Conservation (phyloP, 768 basidiomycete species). For the Hemileccinum rubropunctum region DNA sequence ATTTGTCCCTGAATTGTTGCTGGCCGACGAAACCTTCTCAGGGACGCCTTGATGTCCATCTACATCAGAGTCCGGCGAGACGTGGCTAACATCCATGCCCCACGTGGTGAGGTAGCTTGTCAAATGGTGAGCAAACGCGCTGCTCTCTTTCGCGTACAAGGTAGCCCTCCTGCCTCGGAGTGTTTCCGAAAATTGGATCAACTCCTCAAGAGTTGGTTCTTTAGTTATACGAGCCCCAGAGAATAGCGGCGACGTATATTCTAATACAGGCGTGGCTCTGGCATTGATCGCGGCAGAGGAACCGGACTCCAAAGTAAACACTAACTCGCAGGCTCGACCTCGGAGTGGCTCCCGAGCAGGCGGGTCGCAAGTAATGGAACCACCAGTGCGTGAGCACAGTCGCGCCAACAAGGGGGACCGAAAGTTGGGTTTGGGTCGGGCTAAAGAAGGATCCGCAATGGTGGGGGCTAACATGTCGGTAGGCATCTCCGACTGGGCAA, state of each 20-base stretch:
- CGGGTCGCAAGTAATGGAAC: constrained; percentile 37
- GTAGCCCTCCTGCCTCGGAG: constrained; percentile 81
- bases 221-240: constrained; percentile 49
- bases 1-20: constrained; percentile 2
- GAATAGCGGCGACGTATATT: constrained; percentile 48
- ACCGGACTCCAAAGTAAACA: constrained; percentile 62
- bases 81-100: constrained; percentile 92
- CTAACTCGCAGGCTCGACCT: constrained; percentile 65
- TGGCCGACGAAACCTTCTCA: constrained; percentile 15
- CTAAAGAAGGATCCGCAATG: constrained; percentile 6
- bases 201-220: constrained; percentile 80
- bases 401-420: constrained; percentile 55
- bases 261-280: constrained; percentile 38
- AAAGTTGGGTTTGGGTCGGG: constrained; percentile 41
- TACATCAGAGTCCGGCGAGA: constrained; percentile 55
- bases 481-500: constrained; percentile 24
- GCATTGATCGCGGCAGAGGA: constrained; percentile 43
- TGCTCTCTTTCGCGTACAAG: constrained; percentile 82
- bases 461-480: constrained; percentile 8
- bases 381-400: constrained; percentile 59
- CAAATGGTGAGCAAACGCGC: constrained; percentile 88
- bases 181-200: constrained; percentile 75
- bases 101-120: constrained; percentile 91
- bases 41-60: constrained; percentile 35
- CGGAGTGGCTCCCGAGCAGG: constrained; percentile 39